A percentile compares a stretch with the other conserved stretches of the same genome.
Evolutionary conservation across 768 basidiomycete species (phyloP).

Genomic region (Pisolithus albus): DNA sequence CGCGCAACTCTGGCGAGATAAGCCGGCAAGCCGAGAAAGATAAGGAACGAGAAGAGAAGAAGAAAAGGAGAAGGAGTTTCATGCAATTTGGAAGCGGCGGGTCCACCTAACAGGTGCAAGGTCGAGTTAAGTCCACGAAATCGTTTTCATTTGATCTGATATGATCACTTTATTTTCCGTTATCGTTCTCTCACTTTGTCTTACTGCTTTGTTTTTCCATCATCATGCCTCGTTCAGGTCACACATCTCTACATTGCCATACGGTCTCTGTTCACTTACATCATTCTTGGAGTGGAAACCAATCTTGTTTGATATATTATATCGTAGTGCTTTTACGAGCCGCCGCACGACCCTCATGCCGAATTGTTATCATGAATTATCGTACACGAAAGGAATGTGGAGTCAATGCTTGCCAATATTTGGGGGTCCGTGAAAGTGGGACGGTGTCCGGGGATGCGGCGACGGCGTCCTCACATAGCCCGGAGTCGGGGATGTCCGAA

Average conservation of each 20-base stretch:
- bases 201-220: background rate
- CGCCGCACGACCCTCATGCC: background rate
- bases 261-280: constrained; percentile 2
- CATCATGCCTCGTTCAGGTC: background rate
- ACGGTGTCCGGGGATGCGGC: background rate
- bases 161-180: background rate
- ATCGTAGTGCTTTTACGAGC: background rate
- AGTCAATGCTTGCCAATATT: too few relatives aligned
- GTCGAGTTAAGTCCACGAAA: background rate
- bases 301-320: background rate
- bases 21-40: constrained; percentile 45
- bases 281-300: background rate
- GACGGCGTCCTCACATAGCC: background rate
- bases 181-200: background rate
- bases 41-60: constrained; percentile 50
- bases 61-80: constrained; percentile 56
- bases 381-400: background rate
- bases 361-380: background rate
- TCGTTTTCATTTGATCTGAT: constrained; percentile 1
- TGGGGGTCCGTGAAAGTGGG: too few relatives aligned
- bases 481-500: background rate
- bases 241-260: background rate
- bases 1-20: constrained; percentile 44
- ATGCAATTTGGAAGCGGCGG: constrained; percentile 33
- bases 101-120: background rate